Base-by-base conservation (phyloP, 1,284 basidiomycete genomes). In the Bjerkandera adusta region DNA sequence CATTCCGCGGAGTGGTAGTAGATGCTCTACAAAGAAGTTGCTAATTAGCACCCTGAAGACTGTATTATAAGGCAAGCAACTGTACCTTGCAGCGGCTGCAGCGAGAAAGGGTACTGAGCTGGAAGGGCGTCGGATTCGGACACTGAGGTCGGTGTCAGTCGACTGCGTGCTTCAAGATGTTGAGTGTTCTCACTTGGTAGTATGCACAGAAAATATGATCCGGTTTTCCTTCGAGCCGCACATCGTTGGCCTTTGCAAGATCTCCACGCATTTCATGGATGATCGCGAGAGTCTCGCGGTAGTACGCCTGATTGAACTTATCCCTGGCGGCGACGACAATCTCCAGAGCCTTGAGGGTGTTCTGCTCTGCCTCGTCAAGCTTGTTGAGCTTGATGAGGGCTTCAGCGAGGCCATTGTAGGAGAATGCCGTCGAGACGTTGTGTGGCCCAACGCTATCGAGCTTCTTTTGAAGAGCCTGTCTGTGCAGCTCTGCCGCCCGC, bases 241-340 rank as follows among this genome's bases (percentile, higher is more conserved):
- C 52, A n/a, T 47, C 39, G 37, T 55, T 60, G 5, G 58, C 60
- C 16, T 54, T 52, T 3, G 20, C 29, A 15, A 59, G 36, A 25
- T 60, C 45, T 11, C 61, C 61, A 26, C 48, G 53, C 16, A 46
- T 55, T 43, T 64, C 64, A 20, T 59, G 53, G 5, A 64, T 40
- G 25, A 55, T 52, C 1, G 54, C 64, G 13, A 62, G 54, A 45
- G 59, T 65, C 45, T 67, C 64, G 32, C 61, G 43, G 26, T 62
- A 59, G n/a, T 58, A 57, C 8, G 60, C 62, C 11, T 56, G 56
- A 45, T 66, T 62, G 26, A 61, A 54, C 11, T 33, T 25, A 13
- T 49, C 40, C 5, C 40, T 43, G 6, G 13, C 29, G 7, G n/a
- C 29, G 16, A 45, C 53, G 36, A 61, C 56, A 21, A 63, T 54